Conservation (phyloP, 352 stramenopile genomes). For the Phytophthora pseudosyringae region DNA sequence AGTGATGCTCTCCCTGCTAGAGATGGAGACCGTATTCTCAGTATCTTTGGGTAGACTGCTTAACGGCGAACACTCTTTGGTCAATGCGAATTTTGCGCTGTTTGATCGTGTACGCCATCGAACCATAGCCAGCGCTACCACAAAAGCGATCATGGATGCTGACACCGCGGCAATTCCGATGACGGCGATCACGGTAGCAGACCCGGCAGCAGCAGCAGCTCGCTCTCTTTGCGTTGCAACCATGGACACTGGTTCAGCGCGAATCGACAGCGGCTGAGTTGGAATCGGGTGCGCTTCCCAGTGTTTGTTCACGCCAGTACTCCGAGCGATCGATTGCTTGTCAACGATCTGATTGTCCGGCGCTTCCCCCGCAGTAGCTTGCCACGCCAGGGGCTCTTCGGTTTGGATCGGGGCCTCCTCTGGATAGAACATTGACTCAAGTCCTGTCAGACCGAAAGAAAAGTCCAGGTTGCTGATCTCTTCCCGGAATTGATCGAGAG, state of each 20-base stretch:
- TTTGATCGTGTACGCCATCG: constrained; percentile 13
- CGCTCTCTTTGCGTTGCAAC: not conserved
- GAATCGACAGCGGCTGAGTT: constrained; percentile 2
- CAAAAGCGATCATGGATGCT: constrained; percentile 11
- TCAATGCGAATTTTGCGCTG: not conserved
- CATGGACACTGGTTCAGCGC: not conserved
- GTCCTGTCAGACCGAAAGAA: not conserved
- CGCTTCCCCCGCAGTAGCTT: not conserved
- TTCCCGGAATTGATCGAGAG: constrained; percentile 27
- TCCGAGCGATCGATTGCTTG: not conserved
- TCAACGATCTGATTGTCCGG: not conserved
- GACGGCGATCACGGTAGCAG: constrained; percentile 14
- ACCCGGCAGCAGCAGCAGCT: not conserved
- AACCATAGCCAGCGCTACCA: constrained; percentile 12
- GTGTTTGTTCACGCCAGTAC: not conserved
- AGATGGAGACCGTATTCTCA: constrained; percentile 15
- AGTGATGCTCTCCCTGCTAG: constrained; percentile 15
- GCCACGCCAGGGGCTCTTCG: not conserved
- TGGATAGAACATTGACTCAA: constrained; percentile 2
- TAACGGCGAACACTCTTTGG: constrained; percentile 8
- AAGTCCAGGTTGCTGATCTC: constrained; percentile 42
- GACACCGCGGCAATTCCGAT: constrained; percentile 15
- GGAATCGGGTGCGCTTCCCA: not conserved
- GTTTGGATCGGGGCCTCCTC: not conserved
- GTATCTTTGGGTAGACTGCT: constrained; percentile 1